Conservation (phyloP, 2,329 filamentous ascomycete genomes). For the Saccharata proteae region DNA sequence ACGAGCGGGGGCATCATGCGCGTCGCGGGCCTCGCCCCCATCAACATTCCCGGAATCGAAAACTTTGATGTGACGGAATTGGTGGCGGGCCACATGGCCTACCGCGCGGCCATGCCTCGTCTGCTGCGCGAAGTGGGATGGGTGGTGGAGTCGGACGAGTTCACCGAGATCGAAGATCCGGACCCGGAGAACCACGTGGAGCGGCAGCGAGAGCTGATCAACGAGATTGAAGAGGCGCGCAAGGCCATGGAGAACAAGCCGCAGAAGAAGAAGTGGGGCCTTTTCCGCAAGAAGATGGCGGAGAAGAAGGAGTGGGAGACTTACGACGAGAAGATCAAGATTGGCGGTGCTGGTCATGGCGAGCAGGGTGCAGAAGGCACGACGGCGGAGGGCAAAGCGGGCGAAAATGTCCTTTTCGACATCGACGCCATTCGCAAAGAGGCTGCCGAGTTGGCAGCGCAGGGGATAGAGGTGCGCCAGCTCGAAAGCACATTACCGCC, state of each 20-base stretch:
- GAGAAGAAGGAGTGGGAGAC: constrained; percentile 90
- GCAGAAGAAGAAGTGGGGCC: constrained; percentile 50
- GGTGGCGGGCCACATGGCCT: constrained; percentile 92
- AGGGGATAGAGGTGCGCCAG: constrained; percentile 61
- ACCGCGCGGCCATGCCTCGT: constrained; percentile 81
- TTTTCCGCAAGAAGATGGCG: constrained; percentile 72
- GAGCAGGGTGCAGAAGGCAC: constrained; percentile 36
- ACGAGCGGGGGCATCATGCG: constrained; percentile 85
- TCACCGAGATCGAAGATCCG: constrained; percentile 91
- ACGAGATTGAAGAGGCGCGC: constrained; percentile 89
- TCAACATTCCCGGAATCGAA: constrained; percentile 74
- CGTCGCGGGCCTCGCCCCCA: constrained; percentile 68
- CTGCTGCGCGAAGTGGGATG: constrained; percentile 81
- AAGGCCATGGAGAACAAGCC: constrained; percentile 73
- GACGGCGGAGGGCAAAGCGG: constrained; percentile 38
- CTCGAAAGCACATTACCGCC: constrained; percentile 80
- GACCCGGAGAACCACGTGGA: constrained; percentile 87
- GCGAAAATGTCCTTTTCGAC: constrained; percentile 80
- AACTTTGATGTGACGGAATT: constrained; percentile 79
- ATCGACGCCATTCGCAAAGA: constrained; percentile 73
- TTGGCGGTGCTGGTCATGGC: too few species aligned
- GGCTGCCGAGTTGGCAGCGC: constrained; percentile 62
- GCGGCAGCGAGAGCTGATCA: constrained; percentile 84
- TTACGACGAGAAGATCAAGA: constrained; percentile 59
- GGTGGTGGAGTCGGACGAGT: constrained; percentile 85